phyloP scores from a whole-genome alignment of 306 rosid genomes.

The Castanea crenata region DNA sequence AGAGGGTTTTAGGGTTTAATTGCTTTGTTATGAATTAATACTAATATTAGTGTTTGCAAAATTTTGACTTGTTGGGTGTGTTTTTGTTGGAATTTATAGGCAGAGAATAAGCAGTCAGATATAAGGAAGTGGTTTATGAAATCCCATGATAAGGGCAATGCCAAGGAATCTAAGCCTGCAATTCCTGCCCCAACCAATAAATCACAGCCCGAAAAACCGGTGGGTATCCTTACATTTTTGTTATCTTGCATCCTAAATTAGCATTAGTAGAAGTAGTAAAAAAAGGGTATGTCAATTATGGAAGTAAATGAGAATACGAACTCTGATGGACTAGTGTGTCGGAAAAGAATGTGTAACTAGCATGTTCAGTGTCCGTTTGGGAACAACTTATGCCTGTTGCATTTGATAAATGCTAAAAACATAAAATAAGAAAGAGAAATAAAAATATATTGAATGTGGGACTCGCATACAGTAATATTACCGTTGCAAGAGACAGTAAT shows the following conservation, averaged over 20 bases:
- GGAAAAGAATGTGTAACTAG: too few relatives aligned
- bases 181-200: constrained; percentile 38
- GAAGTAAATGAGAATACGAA: too few relatives aligned
- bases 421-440: too few relatives aligned
- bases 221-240: constrained; percentile 27
- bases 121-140: constrained; percentile 98
- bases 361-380: too few relatives aligned
- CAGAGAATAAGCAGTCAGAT: constrained; percentile 44
- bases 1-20: not conserved
- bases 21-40: not conserved
- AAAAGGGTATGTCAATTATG: not conserved
- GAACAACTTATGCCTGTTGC: too few relatives aligned
- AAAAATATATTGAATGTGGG: too few relatives aligned
- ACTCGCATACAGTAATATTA: too few relatives aligned
- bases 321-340: too few relatives aligned
- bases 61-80: not conserved
- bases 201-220: constrained; percentile 36
- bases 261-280: too few relatives aligned
- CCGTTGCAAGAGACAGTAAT: too few relatives aligned
- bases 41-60: not conserved
- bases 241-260: not conserved
- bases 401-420: too few relatives aligned
- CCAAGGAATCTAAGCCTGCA: constrained; percentile 42
- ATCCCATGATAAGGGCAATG: constrained; percentile 66
- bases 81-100: constrained; percentile 22